phyloP scores from a whole-genome alignment of 768 basidiomycete genomes.

The Chalciporus piperatus region DNA sequence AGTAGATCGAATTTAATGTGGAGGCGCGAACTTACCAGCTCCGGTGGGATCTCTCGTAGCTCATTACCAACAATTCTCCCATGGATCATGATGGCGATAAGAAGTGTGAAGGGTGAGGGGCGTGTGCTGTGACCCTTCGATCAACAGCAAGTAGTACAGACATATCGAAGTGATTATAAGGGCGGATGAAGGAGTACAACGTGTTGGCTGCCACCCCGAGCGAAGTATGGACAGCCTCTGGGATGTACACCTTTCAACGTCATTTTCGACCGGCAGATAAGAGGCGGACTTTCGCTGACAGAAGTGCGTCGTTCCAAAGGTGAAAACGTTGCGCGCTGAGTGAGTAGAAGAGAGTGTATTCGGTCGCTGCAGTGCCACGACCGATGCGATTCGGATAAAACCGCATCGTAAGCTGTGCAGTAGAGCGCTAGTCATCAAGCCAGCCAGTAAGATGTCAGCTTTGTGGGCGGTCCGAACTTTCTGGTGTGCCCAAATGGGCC shows the following conservation, averaged over 20 bases:
- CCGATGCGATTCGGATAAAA: conserved; percentile 7
- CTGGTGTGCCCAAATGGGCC: not conserved
- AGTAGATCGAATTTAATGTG: not conserved
- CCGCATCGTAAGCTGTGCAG: conserved; percentile 11
- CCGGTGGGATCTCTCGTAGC: conserved; percentile 29
- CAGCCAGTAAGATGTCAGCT: not conserved
- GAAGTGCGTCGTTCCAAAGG: conserved; percentile 26
- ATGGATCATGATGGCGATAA: conserved; percentile 19
- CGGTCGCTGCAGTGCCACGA: conserved; percentile 23
- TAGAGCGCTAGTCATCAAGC: not conserved
- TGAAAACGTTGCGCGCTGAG: conserved; percentile 10
- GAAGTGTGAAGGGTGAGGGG: conserved; percentile 15
- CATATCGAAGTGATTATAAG: conserved; percentile 27
- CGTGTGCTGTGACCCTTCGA: conserved; percentile 14
- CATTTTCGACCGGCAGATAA: conserved; percentile 16
- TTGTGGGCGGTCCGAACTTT: conserved; percentile 1
- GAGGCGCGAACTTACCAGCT: conserved; percentile 20
- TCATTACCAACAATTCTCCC: conserved; percentile 31
- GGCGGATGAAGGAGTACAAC: conserved; percentile 17
- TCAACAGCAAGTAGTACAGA: conserved; percentile 14
- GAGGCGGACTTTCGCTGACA: conserved; percentile 15
- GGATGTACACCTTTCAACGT: conserved; percentile 11
- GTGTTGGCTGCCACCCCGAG: conserved; percentile 17
- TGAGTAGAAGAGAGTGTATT: conserved; percentile 11
- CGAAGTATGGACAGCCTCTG: conserved; percentile 24